Base-by-base conservation (phyloP, 1,284 basidiomycete genomes). In the Boletellus sp. region DNA sequence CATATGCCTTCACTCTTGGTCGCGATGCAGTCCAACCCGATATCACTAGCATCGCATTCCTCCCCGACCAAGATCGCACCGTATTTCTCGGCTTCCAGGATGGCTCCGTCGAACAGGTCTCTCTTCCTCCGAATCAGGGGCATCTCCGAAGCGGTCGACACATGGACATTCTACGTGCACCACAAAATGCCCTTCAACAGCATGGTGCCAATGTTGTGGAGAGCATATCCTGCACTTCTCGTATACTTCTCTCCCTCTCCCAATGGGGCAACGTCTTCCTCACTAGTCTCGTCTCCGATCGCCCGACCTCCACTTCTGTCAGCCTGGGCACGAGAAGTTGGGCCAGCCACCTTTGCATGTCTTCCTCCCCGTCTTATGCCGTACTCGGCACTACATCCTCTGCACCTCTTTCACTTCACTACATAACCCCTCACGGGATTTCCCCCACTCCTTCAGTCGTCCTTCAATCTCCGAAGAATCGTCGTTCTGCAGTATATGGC, bases 401-500 rank as follows among this genome's bases (percentile, higher is more conserved):
- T 1, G 72, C 70, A 0, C 84, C 86, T 5, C 71, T 88, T 26
- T 68, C 68, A 25, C 64, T 86, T n/a, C 71, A 86, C 59, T 51
- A 73, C 29, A 67, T 88, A 41, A 57, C 68, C 6, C 67, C 76
- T 32, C 71, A 73, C 19, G 66, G 66, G 0, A 53, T 84, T 21
- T 72, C 73, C 7, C 43, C 63, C 16, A 59, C 52, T 1, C 80
- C 86, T 2, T 70, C 70, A 21, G 68, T 73, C 42, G 61, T 73
- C 49, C 71, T 85, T 43, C 70, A 71, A 44, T 70, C 72, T 16
- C 50, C 53, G 48, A 41, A 57, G 50, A 34, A 50, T 58, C 61
- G 65, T n/a, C 65, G 69, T 5, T 78, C 79, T 21, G 82, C 84
- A 1, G 84, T 88, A 10, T 88, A 87, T 65, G 82, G 77, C 36